Percentiles rank a stretch among this genome's conserved stretches.
Conservation (phyloP, 2,329 filamentous ascomycete species). For the Epichloe baconii region DNA sequence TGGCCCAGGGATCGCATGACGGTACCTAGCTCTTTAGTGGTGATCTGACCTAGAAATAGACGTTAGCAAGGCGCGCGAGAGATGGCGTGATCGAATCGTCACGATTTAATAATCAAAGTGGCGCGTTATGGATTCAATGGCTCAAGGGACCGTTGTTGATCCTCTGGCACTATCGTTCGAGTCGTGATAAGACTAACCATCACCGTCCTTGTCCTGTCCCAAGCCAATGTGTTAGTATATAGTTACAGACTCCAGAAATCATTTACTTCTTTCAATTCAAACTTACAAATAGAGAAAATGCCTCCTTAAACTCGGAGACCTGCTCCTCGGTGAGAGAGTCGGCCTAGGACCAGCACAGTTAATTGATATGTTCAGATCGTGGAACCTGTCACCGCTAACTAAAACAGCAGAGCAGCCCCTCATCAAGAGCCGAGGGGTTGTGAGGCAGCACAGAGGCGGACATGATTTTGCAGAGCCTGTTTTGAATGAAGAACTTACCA, state of each 20-base stretch:
- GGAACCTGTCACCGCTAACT: not conserved
- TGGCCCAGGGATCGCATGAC: conserved; percentile 85
- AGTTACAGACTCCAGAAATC: not conserved
- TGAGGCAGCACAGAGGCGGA: not conserved
- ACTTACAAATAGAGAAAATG: conserved; percentile 98
- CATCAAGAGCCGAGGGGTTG: conserved; percentile 5
- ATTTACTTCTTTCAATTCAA: not conserved
- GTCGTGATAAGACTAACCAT: conserved; percentile 51
- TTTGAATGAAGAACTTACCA: conserved; percentile 4
- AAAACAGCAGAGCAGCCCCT: conserved; percentile 13
- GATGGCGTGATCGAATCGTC: not conserved
- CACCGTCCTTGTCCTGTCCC: conserved; percentile 72
- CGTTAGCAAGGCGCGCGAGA: not conserved
- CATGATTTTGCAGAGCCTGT: not conserved
- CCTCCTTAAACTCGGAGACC: conserved; percentile 99
- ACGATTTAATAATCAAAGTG: not conserved
- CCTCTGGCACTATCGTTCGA: not conserved
- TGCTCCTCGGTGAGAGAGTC: conserved; percentile 99
- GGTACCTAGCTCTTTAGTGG: conserved; percentile 78
- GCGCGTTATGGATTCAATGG: not conserved
- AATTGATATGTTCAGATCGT: conserved; percentile 9
- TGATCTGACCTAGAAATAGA: conserved; percentile 60
- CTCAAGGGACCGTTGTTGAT: not conserved
- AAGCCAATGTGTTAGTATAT: conserved; percentile 1
- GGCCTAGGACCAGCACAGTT: conserved; percentile 45